Evolutionary conservation across 805 yeast genomes (phyloP).

Genomic region (Wickerhamiella sergipiensis): DNA sequence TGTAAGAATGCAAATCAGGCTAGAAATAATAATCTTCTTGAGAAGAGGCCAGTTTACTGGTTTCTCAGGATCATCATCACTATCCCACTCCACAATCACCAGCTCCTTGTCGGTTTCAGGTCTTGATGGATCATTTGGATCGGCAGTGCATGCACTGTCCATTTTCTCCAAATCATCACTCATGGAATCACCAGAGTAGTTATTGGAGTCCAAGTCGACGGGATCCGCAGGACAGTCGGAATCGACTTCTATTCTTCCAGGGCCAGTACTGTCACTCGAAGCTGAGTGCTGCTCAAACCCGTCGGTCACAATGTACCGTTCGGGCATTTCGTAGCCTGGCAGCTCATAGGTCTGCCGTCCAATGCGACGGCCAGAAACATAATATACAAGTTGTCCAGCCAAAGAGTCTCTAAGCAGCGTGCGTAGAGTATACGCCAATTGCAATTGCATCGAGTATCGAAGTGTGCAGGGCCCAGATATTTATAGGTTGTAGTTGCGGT

Average conservation of each 20-base stretch:
- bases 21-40: slow-evolving; percentile 29
- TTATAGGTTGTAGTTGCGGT: not conserved
- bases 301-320: not conserved
- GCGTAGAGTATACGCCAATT: not conserved
- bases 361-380: not conserved
- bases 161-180: not conserved
- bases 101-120: not conserved
- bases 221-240: not conserved
- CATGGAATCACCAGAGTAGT: not conserved
- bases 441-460: not conserved
- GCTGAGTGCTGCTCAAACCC: not conserved
- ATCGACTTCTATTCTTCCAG: not conserved
- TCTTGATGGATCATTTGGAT: not conserved
- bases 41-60: slow-evolving; percentile 44
- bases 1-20: slow-evolving; percentile 33
- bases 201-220: not conserved
- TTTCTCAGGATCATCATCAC: slow-evolving; percentile 23
- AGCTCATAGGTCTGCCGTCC: not conserved
- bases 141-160: not conserved
- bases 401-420: not conserved
- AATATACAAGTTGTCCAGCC: not conserved
- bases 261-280: not conserved
- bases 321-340: not conserved
- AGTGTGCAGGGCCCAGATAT: not conserved
- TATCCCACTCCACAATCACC: slow-evolving; percentile 22